phyloP scores from a whole-genome alignment of 2,329 filamentous ascomycete genomes.

The Leptographium lundbergii region DNA sequence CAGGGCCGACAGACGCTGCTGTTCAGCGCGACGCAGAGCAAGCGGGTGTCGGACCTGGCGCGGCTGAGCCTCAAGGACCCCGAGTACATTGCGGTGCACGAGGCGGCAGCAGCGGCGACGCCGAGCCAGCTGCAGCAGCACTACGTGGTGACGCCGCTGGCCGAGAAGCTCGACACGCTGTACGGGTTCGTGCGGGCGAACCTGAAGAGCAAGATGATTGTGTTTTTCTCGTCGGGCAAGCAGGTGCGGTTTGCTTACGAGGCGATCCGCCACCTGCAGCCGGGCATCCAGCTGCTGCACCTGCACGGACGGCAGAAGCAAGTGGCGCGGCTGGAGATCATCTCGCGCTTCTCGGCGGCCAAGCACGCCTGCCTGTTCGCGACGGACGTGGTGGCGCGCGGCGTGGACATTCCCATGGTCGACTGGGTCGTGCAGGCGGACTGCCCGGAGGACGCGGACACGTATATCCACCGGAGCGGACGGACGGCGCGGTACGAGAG shows the following conservation, averaged over 20 bases:
- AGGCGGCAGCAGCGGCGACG: constrained; percentile 66
- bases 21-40: constrained; percentile 94
- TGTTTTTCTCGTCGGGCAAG: constrained; percentile 91
- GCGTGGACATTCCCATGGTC: constrained; percentile 89
- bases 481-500: constrained; percentile 89
- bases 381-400: constrained; percentile 87
- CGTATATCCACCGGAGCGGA: constrained; percentile 93
- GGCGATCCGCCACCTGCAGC: constrained; percentile 81
- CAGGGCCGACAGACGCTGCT: constrained; percentile 78
- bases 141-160: constrained; percentile 73
- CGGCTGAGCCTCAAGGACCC: constrained; percentile 79
- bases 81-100: constrained; percentile 90
- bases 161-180: constrained; percentile 81
- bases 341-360: constrained; percentile 65
- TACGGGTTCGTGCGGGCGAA: constrained; percentile 89
- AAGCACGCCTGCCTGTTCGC: constrained; percentile 85
- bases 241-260: constrained; percentile 96
- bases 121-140: constrained; percentile 79
- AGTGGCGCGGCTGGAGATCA: constrained; percentile 75
- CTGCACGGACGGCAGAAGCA: constrained; percentile 93
- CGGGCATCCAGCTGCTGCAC: constrained; percentile 85
- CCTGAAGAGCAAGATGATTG: constrained; percentile 86
- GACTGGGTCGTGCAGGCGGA: constrained; percentile 99
- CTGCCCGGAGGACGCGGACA: constrained; percentile 91
- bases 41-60: constrained; percentile 82